Evolutionary conservation across 306 rosid genomes (phyloP).

Genomic region (Begonia fuchsioides): DNA sequence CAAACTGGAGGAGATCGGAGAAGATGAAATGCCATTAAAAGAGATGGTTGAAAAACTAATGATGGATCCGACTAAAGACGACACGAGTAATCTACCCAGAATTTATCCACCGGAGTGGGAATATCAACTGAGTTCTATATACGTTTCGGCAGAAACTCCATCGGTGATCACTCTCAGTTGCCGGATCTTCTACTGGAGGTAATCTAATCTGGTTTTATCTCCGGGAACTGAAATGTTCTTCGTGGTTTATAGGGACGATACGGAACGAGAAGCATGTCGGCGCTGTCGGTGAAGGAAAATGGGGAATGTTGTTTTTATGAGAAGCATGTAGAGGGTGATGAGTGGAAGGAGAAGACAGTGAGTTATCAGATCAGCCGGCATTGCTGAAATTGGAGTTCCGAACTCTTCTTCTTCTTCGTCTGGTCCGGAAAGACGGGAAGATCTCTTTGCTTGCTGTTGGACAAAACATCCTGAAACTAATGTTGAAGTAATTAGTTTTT

Average conservation of each 20-base stretch:
- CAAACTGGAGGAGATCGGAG: conserved; percentile 23
- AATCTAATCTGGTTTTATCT: not conserved
- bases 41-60: conserved; percentile 57
- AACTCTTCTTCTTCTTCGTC: too few relatives aligned
- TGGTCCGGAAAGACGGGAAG: too few relatives aligned
- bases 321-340: conserved; percentile 29
- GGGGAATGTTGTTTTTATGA: conserved; percentile 50
- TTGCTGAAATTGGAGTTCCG: too few relatives aligned
- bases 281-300: conserved; percentile 32
- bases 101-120: conserved; percentile 38
- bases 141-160: conserved; percentile 25
- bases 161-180: conserved; percentile 21
- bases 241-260: conserved; percentile 33
- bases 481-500: too few relatives aligned
- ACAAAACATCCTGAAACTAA: too few relatives aligned
- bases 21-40: conserved; percentile 28
- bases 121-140: conserved; percentile 41
- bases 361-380: not conserved
- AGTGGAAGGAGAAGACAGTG: conserved; percentile 42
- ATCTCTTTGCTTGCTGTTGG: too few relatives aligned
- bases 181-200: too few relatives aligned
- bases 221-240: not conserved
- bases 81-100: conserved; percentile 38
- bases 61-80: conserved; percentile 47
- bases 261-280: conserved; percentile 84